Conservation (phyloP, 805 yeast genomes). For the Wickerhamiella sergipiensis region DNA sequence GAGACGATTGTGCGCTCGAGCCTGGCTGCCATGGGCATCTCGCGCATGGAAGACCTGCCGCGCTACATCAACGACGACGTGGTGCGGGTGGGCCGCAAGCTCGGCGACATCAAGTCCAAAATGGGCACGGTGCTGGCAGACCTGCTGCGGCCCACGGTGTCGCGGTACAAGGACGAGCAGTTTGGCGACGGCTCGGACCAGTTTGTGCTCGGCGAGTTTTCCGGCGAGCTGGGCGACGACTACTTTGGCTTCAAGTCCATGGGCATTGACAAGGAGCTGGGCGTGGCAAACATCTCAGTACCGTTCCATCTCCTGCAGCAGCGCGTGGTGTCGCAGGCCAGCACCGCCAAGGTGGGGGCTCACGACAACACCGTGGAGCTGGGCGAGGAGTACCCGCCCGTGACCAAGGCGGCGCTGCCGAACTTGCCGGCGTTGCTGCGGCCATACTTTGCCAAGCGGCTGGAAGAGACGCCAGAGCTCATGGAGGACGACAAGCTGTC, state of each 20-base stretch:
- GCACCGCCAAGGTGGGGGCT: slow-evolving; percentile 22
- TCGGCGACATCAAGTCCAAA: slow-evolving; percentile 53
- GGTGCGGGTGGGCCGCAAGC: slow-evolving; percentile 50
- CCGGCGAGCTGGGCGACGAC: slow-evolving; percentile 89
- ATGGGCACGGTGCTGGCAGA: slow-evolving; percentile 64
- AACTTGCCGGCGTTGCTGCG: slow-evolving; percentile 43
- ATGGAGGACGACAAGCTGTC: slow-evolving; percentile 80
- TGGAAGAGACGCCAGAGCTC: slow-evolving; percentile 18
- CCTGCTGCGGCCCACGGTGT: slow-evolving; percentile 57
- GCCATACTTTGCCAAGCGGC: slow-evolving; percentile 33
- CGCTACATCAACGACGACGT: slow-evolving; percentile 62
- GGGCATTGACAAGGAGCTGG: slow-evolving; percentile 86
- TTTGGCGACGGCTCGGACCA: slow-evolving; percentile 89
- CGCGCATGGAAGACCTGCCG: slow-evolving; percentile 55
- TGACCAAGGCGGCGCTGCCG: slow-evolving; percentile 39
- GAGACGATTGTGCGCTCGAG: slow-evolving; percentile 46
- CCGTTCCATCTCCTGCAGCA: slow-evolving; percentile 75
- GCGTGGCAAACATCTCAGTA: slow-evolving; percentile 66
- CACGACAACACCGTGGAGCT: slow-evolving; percentile 34
- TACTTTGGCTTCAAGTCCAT: slow-evolving; percentile 93
- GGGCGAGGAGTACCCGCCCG: slow-evolving; percentile 34
- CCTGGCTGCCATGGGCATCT: slow-evolving; percentile 75
- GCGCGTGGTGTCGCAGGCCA: slow-evolving; percentile 19
- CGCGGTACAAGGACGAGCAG: slow-evolving; percentile 44
- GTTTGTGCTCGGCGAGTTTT: slow-evolving; percentile 87